Percentiles rank a stretch among this genome's conserved stretches.
phyloP scores from a whole-genome alignment of 805 yeast genomes.

The Saccharomycopsis amapae region DNA sequence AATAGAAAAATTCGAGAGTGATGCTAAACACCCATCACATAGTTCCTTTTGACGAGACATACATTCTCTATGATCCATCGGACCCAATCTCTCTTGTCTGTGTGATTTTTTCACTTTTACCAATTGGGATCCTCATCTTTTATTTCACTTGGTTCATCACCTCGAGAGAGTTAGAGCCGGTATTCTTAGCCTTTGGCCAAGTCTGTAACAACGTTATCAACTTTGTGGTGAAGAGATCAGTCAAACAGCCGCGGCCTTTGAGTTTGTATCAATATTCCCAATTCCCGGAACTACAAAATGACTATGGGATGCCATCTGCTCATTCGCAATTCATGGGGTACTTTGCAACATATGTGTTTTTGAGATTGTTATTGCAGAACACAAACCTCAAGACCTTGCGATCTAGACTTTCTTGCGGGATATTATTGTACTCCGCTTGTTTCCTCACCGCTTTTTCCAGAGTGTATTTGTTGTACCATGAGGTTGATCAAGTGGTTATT shows the following conservation, averaged over 20 bases:
- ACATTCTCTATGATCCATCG: conserved; percentile 66
- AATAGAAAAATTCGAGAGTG: no score
- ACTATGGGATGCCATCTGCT: conserved; percentile 96
- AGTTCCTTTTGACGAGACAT: conserved; percentile 78
- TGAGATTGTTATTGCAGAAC: conserved; percentile 35
- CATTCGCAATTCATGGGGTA: conserved; percentile 96
- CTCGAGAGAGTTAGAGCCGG: conserved; percentile 80
- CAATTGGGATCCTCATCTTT: conserved; percentile 70
- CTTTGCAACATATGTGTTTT: conserved; percentile 49
- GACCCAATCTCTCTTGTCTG: conserved; percentile 52
- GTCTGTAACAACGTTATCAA: conserved; percentile 69
- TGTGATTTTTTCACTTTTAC: conserved; percentile 73
- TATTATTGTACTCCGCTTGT: background rate
- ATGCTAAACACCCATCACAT: conserved; percentile 24
- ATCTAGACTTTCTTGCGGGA: conserved; percentile 27
- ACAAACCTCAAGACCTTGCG: background rate
- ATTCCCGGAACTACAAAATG: conserved; percentile 38
- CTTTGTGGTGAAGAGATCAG: conserved; percentile 51
- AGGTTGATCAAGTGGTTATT: conserved; percentile 60
- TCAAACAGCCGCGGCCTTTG: conserved; percentile 73
- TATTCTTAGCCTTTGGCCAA: conserved; percentile 80
- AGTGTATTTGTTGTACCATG: conserved; percentile 73
- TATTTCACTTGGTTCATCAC: conserved; percentile 78
- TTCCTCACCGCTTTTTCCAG: conserved; percentile 58
- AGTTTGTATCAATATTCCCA: conserved; percentile 30